Base-by-base conservation (phyloP, 805 yeast genomes). In the Spencermartinsiella europaea region DNA sequence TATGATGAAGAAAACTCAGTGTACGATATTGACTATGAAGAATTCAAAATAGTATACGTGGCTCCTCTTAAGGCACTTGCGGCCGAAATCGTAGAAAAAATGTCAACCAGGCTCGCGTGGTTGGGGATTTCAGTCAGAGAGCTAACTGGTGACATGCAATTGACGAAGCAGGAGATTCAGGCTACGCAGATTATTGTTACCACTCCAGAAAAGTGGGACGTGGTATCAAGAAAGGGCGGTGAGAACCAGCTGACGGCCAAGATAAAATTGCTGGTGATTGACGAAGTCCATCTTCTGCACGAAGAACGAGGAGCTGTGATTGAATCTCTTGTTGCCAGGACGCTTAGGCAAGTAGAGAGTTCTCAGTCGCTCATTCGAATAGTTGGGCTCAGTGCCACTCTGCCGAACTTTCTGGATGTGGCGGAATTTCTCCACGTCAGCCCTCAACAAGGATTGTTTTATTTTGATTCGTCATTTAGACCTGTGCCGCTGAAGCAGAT, bases 301-400 rank as follows among this genome's bases (percentile, higher is more conserved):
- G 99, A 93, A 76, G 99, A 93, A 46, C 79, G 99, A 71, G 99
- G 99, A 57, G 87, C 97, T 5, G 99, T 93, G 4, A 87, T 93
- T 52, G 99, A 93, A 64, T 89, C 97, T 0, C 70, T 90, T 44
- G 96, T 90, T 2, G 96, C 97, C 0, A 79, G 98, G 66, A 93
- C 99, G 0, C 73, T 90, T 50, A 72, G 99, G 48, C 97, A 90
- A 60, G 98, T 93, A 3, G 99, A 93, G 62, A 80, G 95, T 50
- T 78, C 95, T 0, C 99, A 93, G 62, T 81, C 86, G 42, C 83
- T 90, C 90, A 90, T 91, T 52, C 72, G 97, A 56, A 88, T 91
- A n/a, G 80, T 89, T 21, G 98, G 97, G 54, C 69, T 90, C 38
- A 88, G 96, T 14, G 98, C 98, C 1, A 90, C 98, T 0, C 71